Evolutionary conservation across 805 yeast genomes (phyloP).

Genomic region (Dipodascus geniculatus): DNA sequence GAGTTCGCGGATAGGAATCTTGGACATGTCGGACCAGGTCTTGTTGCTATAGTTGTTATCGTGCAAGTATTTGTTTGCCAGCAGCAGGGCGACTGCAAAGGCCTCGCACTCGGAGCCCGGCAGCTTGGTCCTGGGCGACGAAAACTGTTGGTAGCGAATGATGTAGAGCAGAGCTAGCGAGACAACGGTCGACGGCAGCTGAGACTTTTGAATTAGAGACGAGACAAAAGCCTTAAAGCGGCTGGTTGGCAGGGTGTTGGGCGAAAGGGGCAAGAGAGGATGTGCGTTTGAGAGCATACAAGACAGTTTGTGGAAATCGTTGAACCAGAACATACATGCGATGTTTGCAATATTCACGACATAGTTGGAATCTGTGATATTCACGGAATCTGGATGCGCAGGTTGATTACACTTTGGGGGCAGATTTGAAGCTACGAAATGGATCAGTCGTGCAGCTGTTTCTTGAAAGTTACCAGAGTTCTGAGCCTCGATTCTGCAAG

Average conservation of each 20-base stretch:
- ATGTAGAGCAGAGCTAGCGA: conserved; percentile 25
- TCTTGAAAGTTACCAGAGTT: too few relatives aligned
- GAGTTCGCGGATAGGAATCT: conserved; percentile 43
- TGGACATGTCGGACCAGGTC: conserved; percentile 88
- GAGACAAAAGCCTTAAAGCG: conserved; percentile 21
- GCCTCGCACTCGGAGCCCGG: conserved; percentile 26
- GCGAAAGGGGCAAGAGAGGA: conserved; percentile 3
- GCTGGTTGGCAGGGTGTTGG: conserved; percentile 11
- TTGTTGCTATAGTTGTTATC: conserved; percentile 86
- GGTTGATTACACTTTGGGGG: neutral
- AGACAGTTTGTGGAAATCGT: conserved; percentile 10
- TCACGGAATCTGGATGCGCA: neutral
- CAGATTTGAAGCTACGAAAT: neutral
- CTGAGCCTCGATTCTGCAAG: too few relatives aligned
- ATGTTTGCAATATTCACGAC: conserved; percentile 19
- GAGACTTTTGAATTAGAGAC: conserved; percentile 20
- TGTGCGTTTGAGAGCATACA: conserved; percentile 4
- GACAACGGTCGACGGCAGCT: conserved; percentile 22
- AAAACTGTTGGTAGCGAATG: conserved; percentile 17
- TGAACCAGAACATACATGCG: conserved; percentile 24
- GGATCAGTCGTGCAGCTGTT: neutral
- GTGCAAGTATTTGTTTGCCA: conserved; percentile 86
- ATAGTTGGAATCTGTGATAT: conserved; percentile 12
- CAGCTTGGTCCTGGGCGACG: conserved; percentile 18
- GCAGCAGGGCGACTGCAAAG: conserved; percentile 53